Evolutionary conservation across 164 flowering plant species (phyloP).

Genomic region (Echeveria elegans): DNA sequence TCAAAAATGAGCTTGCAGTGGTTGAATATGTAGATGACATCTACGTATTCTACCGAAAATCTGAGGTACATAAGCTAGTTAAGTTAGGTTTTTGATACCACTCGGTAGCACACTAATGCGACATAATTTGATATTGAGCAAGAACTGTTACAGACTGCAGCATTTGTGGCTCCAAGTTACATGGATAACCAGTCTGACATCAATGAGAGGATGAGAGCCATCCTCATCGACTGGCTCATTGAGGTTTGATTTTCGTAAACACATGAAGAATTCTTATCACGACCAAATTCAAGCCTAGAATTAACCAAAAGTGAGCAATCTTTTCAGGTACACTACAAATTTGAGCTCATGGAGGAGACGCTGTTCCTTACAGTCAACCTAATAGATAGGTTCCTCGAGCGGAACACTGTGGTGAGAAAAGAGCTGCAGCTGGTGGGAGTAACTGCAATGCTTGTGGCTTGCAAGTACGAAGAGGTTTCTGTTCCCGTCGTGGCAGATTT

Average conservation of each 20-base stretch:
- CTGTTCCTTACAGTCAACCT: conserved; percentile 27
- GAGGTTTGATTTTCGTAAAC: conserved; percentile 16
- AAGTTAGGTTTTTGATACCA: background rate
- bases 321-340: conserved; percentile 28
- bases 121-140: background rate
- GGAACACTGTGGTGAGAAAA: conserved; percentile 18
- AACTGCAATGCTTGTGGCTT: conserved; percentile 31
- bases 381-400: conserved; percentile 24
- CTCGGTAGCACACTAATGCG: background rate
- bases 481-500: conserved; percentile 29
- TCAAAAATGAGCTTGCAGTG: conserved; percentile 17
- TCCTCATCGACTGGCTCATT: conserved; percentile 30
- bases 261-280: background rate
- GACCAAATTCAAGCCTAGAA: background rate
- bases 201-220: conserved; percentile 29
- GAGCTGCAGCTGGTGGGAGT: conserved; percentile 32
- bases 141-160: conserved; percentile 14
- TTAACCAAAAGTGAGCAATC: background rate
- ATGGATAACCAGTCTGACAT: conserved; percentile 26
- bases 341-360: conserved; percentile 30
- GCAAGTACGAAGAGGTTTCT: conserved; percentile 34
- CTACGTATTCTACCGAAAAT: conserved; percentile 16
- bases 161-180: conserved; percentile 20
- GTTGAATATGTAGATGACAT: conserved; percentile 23
- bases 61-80: conserved; percentile 13